Conservation (phyloP, 805 yeast genomes). For the Ogataea minuta region DNA sequence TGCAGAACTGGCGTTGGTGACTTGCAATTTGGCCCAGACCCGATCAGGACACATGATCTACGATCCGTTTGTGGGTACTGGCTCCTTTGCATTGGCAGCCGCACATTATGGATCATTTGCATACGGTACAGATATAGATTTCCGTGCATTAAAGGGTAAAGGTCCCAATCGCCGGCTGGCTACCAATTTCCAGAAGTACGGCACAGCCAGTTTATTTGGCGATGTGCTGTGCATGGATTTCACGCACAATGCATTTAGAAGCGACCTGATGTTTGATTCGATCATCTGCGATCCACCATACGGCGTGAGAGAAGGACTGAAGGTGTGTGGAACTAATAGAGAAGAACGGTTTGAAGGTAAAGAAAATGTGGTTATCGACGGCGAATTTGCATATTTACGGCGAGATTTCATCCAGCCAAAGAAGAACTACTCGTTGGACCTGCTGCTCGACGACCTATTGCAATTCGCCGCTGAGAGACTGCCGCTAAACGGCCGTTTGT, state of each 20-base stretch:
- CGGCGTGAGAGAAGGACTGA: conserved; percentile 93
- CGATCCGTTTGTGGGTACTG: conserved; percentile 97
- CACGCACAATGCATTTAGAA: conserved; percentile 81
- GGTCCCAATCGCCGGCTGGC: conserved; percentile 33
- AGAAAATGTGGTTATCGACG: conserved; percentile 72
- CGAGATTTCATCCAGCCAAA: conserved; percentile 90
- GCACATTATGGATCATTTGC: conserved; percentile 79
- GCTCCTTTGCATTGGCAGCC: conserved; percentile 87
- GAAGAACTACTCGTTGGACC: conserved; percentile 80
- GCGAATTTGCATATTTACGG: conserved; percentile 71
- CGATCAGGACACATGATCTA: conserved; percentile 63
- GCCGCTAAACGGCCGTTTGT: conserved; percentile 73
- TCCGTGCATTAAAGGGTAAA: conserved; percentile 72
- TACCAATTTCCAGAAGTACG: conserved; percentile 77
- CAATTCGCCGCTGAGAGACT: conserved; percentile 69
- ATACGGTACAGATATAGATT: conserved; percentile 89
- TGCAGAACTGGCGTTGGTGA: conserved; percentile 83
- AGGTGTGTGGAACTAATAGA: conserved; percentile 80
- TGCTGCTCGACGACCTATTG: conserved; percentile 74
- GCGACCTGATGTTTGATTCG: conserved; percentile 61
- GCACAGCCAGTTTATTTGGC: conserved; percentile 52
- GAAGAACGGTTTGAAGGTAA: conserved; percentile 63
- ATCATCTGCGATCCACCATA: conserved; percentile 97
- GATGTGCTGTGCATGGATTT: conserved; percentile 92
- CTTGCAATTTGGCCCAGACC: conserved; percentile 84